Conservation (phyloP, 176 grass and related monocot genomes). For the Musa schizocarpa region DNA sequence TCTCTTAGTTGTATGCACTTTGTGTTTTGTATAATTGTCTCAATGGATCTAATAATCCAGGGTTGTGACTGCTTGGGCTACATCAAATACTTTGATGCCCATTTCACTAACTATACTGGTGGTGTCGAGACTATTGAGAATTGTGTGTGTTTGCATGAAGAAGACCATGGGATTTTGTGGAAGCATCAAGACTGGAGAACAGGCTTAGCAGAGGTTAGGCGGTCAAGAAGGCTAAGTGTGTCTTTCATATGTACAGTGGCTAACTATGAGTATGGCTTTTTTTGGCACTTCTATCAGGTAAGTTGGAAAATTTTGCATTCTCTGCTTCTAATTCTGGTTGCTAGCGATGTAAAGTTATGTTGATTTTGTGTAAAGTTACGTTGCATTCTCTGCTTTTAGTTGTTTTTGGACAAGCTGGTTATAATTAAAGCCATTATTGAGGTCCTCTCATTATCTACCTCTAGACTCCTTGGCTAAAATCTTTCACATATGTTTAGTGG, state of each 20-base stretch:
- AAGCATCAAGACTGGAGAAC: slow-evolving; percentile 99
- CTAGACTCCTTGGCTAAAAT: neutral
- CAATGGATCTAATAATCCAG: slow-evolving; percentile 30
- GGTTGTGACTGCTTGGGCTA: slow-evolving; percentile 97
- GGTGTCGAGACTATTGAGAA: slow-evolving; percentile 98
- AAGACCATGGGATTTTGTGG: slow-evolving; percentile 98
- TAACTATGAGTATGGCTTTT: slow-evolving; percentile 99
- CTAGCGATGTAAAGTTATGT: no score
- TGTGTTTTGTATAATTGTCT: neutral
- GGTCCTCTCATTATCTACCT: no score
- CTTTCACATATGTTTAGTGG: neutral
- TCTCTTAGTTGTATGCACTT: slow-evolving; percentile 11
- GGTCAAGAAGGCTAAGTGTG: slow-evolving; percentile 91
- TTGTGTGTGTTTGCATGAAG: slow-evolving; percentile 97
- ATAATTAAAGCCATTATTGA: neutral
- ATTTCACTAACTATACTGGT: slow-evolving; percentile 97
- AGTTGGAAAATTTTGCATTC: no score
- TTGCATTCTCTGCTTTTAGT: neutral
- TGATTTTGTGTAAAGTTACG: no score
- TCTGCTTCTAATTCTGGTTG: no score
- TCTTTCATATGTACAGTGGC: slow-evolving; percentile 99
- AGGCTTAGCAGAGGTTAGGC: slow-evolving; percentile 93
- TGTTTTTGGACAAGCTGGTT: neutral
- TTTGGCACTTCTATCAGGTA: slow-evolving; percentile 99
- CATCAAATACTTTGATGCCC: slow-evolving; percentile 99